phyloP scores from a whole-genome alignment of 768 basidiomycete genomes.

The Erythrobasidium yunnanense region DNA sequence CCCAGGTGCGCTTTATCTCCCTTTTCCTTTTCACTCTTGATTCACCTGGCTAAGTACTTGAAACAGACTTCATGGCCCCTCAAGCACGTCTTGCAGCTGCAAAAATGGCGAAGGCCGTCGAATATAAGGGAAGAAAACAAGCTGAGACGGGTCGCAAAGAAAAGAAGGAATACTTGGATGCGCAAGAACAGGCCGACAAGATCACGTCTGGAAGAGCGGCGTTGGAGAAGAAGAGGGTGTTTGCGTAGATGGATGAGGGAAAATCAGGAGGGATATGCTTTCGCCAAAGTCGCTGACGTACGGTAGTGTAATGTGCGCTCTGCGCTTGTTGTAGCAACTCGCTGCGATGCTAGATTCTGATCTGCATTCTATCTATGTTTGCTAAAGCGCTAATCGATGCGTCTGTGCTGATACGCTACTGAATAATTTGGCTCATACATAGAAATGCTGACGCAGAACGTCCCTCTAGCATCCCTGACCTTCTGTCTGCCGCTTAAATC shows the following conservation, averaged over 20 bases:
- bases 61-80: conserved; percentile 80
- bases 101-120: conserved; percentile 63
- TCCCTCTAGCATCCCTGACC: too few relatives aligned
- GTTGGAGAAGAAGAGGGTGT: conserved; percentile 75
- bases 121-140: conserved; percentile 71
- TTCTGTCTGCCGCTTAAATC: too few relatives aligned
- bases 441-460: too few relatives aligned
- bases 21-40: conserved; percentile 10
- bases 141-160: conserved; percentile 56
- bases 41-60: neutral
- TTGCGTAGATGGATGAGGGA: conserved; percentile 52
- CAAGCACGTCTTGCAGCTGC: conserved; percentile 61
- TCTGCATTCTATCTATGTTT: too few relatives aligned
- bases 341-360: too few relatives aligned
- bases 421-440: too few relatives aligned
- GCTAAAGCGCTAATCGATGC: too few relatives aligned
- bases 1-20: conserved; percentile 49
- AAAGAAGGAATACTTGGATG: conserved; percentile 56
- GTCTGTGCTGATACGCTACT: too few relatives aligned
- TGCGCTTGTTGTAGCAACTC: too few relatives aligned
- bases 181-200: conserved; percentile 55
- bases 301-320: too few relatives aligned
- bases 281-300: too few relatives aligned
- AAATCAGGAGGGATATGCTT: too few relatives aligned
- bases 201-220: conserved; percentile 6